Evolutionary conservation across 2,329 filamentous ascomycete genomes (phyloP).

Genomic region (Exophiala sp.): DNA sequence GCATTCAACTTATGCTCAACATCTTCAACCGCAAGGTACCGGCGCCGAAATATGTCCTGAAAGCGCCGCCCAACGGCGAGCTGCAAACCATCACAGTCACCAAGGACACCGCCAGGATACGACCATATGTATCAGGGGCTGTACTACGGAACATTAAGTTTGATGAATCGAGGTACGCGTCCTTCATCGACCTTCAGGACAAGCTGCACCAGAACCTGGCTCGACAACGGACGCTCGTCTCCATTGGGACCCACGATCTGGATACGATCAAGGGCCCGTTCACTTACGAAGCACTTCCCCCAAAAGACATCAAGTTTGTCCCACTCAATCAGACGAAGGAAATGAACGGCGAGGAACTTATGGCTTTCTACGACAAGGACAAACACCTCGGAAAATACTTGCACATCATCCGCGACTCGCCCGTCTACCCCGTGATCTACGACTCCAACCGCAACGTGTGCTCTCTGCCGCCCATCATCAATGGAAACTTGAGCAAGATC

Average conservation of each 20-base stretch:
- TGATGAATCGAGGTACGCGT: constrained; percentile 84
- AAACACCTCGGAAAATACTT: constrained; percentile 85
- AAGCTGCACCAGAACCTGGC: constrained; percentile 97
- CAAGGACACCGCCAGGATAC: constrained; percentile 68
- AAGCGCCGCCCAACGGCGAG: constrained; percentile 64
- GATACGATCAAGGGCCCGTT: constrained; percentile 92
- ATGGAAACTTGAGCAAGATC: constrained; percentile 95
- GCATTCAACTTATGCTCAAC: constrained; percentile 90
- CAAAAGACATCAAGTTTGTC: constrained; percentile 84
- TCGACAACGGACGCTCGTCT: constrained; percentile 85
- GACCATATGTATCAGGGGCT: constrained; percentile 82
- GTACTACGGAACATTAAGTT: constrained; percentile 88
- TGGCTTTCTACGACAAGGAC: constrained; percentile 91
- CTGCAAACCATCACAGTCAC: constrained; percentile 75
- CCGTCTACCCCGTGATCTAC: constrained; percentile 92
- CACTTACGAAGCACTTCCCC: constrained; percentile 86
- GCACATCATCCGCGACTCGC: constrained; percentile 88
- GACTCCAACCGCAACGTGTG: constrained; percentile 82
- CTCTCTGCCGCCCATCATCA: constrained; percentile 96
- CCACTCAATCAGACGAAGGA: constrained; percentile 87
- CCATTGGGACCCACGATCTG: constrained; percentile 93
- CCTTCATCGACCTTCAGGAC: constrained; percentile 95
- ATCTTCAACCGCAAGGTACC: constrained; percentile 76
- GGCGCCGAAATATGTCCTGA: constrained; percentile 73
- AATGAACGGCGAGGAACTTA: constrained; percentile 82